Percentiles rank a stretch among this genome's conserved stretches.
Evolutionary conservation across 169 alveolate species (phyloP).

Genomic region (Toxoplasma gondii): DNA sequence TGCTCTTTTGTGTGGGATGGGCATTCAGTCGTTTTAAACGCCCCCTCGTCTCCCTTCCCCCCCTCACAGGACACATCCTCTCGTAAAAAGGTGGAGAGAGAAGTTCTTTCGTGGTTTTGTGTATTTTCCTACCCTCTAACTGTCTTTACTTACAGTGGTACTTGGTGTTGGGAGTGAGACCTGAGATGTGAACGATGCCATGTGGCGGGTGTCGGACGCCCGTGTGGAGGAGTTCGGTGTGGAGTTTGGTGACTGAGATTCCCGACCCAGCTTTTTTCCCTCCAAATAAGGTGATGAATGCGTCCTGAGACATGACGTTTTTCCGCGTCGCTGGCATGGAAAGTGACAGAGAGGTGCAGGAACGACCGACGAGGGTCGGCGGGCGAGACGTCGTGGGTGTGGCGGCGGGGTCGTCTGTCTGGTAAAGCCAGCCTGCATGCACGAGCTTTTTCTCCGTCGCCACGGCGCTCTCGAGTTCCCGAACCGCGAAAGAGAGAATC

Average conservation of each 20-base stretch:
- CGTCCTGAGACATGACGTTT: slow-evolving; percentile 18
- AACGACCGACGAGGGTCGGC: slow-evolving; percentile 15
- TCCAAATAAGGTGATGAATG: neutral
- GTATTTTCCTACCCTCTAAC: too few relatives aligned
- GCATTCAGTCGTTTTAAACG: too few relatives aligned
- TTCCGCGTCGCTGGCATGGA: neutral
- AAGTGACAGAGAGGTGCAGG: neutral
- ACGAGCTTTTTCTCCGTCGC: neutral
- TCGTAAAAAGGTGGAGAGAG: too few relatives aligned
- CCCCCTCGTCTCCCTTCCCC: too few relatives aligned
- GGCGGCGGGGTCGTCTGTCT: neutral
- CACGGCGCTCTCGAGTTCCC: neutral
- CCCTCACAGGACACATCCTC: too few relatives aligned
- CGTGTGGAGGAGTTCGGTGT: slow-evolving; percentile 25
- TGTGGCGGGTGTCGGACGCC: slow-evolving; percentile 23
- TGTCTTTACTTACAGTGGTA: neutral
- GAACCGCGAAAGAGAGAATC: neutral
- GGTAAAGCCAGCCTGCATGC: neutral
- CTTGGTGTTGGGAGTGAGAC: neutral
- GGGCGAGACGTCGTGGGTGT: neutral
- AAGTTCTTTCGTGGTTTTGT: too few relatives aligned
- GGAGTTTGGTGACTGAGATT: slow-evolving; percentile 15
- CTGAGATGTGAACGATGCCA: neutral
- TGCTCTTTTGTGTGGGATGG: too few relatives aligned
- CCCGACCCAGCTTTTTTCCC: neutral